These are phyloP conservation scores for Mollisiaceae sp. DNA, from an alignment of 2,329 filamentous ascomycete genomes.

Conservation along the genomic window DNA sequence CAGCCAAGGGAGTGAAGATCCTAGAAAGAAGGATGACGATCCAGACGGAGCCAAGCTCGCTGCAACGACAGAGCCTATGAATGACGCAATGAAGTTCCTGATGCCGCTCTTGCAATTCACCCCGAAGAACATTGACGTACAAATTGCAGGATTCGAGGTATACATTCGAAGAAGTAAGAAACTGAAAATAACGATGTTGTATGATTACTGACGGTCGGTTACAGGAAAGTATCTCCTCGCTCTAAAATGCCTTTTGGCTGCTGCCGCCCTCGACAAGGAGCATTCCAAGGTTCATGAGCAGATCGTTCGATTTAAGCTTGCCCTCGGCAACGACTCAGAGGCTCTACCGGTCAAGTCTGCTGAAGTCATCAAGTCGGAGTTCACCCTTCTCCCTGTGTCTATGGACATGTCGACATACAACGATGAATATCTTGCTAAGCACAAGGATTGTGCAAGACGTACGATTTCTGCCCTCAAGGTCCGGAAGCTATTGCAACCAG, in stretches of 20 bases:
- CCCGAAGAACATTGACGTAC: constrained; percentile 79
- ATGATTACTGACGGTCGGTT: constrained; percentile 36
- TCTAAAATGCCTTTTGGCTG: constrained; percentile 80
- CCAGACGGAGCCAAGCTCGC: constrained; percentile 81
- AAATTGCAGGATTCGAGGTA: constrained; percentile 88
- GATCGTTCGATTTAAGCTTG: constrained; percentile 69
- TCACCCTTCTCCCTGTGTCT: constrained; percentile 63
- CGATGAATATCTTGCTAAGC: constrained; percentile 64
- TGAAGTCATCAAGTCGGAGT: constrained; percentile 72
- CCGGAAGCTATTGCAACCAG: constrained; percentile 61
- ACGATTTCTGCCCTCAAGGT: constrained; percentile 67
- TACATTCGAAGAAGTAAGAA: constrained; percentile 79
- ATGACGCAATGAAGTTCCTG: constrained; percentile 87
- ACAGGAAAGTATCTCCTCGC: constrained; percentile 87
- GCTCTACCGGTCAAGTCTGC: constrained; percentile 69
- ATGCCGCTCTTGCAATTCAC: constrained; percentile 81
- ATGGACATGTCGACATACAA: constrained; percentile 68
- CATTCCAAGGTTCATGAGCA: constrained; percentile 80
- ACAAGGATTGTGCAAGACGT: constrained; percentile 67
- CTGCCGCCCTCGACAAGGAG: constrained; percentile 69
- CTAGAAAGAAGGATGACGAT: constrained; percentile 90
- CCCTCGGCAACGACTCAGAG: constrained; percentile 59
- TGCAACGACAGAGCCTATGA: constrained; percentile 80
- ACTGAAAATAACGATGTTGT: not conserved
- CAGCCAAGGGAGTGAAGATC: constrained; percentile 63